These are phyloP conservation scores for Fragosphaeria purpurea DNA, from an alignment of 2,329 filamentous ascomycete species.

Conservation along the genomic window DNA sequence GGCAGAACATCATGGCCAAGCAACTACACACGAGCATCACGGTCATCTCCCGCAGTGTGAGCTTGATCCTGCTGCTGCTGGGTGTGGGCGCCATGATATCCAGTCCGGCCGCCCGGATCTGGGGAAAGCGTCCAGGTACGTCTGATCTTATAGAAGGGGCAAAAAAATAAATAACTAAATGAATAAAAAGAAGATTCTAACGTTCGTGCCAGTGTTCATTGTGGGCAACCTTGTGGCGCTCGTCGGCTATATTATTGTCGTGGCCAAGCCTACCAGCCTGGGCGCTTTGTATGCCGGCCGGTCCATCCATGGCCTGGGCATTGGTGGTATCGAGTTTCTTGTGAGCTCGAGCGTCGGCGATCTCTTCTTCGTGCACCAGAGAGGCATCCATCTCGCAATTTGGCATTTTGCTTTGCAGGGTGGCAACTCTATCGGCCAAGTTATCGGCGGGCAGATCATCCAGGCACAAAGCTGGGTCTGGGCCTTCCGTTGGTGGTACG, in stretches of 20 bases:
- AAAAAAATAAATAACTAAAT: no score
- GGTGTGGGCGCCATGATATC: constrained; percentile 50
- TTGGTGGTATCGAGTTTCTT: constrained; percentile 22
- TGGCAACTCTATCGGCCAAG: constrained; percentile 3
- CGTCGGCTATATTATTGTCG: constrained; percentile 16
- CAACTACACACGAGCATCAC: constrained; percentile 19
- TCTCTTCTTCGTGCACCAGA: constrained; percentile 46
- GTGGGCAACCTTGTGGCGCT: constrained; percentile 19
- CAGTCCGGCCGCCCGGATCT: constrained; percentile 20
- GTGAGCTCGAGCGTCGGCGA: constrained; percentile 39
- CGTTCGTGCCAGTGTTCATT: constrained; percentile 17
- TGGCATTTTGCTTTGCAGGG: constrained; percentile 14
- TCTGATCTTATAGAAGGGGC: no score
- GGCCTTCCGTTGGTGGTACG: constrained; percentile 2
- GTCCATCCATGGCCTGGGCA: constrained; percentile 18
- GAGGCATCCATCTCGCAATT: constrained; percentile 23
- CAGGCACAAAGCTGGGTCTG: not conserved
- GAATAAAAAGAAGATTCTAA: no score
- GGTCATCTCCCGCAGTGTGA: constrained; percentile 21
- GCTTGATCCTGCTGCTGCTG: constrained; percentile 50
- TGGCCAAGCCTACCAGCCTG: constrained; percentile 6
- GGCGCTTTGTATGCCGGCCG: constrained; percentile 15
- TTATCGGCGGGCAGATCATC: not conserved
- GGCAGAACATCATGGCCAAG: constrained; percentile 21
- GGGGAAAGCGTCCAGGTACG: constrained; percentile 20